These are phyloP conservation scores for Nidula niveotomentosa DNA, from an alignment of 1,284 basidiomycete genomes.

Conservation along the genomic window DNA sequence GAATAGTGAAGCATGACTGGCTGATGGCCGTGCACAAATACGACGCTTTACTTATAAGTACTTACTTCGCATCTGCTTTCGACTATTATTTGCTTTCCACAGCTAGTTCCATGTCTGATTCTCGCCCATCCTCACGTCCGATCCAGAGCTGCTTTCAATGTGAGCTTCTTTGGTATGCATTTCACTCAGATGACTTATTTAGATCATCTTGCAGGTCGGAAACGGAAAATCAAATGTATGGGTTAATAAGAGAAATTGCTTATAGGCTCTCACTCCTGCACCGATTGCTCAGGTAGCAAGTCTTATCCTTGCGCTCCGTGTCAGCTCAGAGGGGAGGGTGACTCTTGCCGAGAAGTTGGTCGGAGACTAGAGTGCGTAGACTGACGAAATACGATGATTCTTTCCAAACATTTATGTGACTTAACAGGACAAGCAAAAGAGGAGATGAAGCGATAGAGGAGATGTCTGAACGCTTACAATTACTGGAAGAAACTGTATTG, in stretches of 20 bases:
- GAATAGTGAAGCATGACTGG: too few species aligned
- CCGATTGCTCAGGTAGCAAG: background rate
- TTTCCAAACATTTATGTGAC: too few species aligned
- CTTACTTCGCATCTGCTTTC: too few species aligned
- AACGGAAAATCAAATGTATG: background rate
- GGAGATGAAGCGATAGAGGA: background rate
- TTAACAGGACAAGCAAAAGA: background rate
- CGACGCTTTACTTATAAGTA: too few species aligned
- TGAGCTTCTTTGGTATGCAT: background rate
- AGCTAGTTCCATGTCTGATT: background rate
- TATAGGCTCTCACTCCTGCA: background rate
- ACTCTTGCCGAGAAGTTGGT: background rate
- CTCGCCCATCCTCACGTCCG: background rate
- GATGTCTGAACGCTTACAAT: background rate
- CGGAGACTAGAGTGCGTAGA: background rate
- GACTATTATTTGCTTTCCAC: too few species aligned
- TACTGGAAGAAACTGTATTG: background rate
- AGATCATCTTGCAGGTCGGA: background rate
- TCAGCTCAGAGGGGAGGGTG: background rate
- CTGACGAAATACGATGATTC: too few species aligned
- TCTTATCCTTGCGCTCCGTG: background rate
- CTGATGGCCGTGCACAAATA: too few species aligned
- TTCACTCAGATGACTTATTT: background rate
- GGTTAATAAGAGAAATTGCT: background rate
- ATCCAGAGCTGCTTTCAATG: conserved; percentile 1